Base-by-base conservation (phyloP, 768 basidiomycete genomes). In the Auricularia heimuer region DNA sequence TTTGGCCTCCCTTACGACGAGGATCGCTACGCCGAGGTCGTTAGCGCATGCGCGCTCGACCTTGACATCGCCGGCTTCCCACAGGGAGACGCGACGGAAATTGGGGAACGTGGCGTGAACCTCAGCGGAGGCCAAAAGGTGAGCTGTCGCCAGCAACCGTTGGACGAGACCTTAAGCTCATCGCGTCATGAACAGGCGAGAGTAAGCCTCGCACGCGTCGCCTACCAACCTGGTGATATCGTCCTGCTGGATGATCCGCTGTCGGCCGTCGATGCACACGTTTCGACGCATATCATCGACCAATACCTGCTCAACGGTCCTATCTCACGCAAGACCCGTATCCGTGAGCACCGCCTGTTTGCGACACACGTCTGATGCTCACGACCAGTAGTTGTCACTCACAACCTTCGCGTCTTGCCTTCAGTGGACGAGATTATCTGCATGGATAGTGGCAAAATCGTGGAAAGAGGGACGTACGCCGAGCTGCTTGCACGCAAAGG, bases 201-300 rank as follows among this genome's bases (percentile, higher is more conserved):
- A 18, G 81, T 90, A 3, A 86, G 86, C 1, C 76, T 92, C 29
- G 92, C 91, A 0, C 78, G 92, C 34, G 89, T 89, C 0, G 86
- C 87, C 1, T 94, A 92, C 70, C 85, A 88, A 2, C 76, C 80
- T 0, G 80, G 87, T 1, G 87, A 91, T 65, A 80, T 93, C 63
- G 84, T 90, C 51, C 81, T 93, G 12, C 79, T 93, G 34, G 91
- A 94, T 70, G 92, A 94, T 71, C 88, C 91, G 14, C 81, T 93
- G 42, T 85, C 85, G 37, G 90, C 90, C 0, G 85, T 92, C 6
- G 90, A 92, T 67, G 83, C 89, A 0, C 84, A 88, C 68, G 90
- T 92, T 4, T 86, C 87, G 11, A 85, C 85, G 68, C 78, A 79
- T 36, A 82, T 89, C 62, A 68, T 89, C 4, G 82, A 89, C 21